Evolutionary conservation across 495 filamentous ascomycete species (phyloP), one percentile per base, ranked within the genome.

Genomic region (Xylaria cubensis): DNA sequence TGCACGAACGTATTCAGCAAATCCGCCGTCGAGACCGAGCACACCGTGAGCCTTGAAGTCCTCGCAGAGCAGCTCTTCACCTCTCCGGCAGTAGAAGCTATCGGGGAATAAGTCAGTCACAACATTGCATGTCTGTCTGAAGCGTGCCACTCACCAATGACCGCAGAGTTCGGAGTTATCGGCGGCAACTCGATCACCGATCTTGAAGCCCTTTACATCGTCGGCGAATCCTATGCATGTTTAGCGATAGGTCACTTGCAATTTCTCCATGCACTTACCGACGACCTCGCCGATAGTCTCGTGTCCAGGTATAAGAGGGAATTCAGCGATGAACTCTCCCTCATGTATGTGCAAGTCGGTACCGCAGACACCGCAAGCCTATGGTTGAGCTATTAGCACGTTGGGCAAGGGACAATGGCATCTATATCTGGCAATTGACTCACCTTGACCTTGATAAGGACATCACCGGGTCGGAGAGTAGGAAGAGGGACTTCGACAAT

Each of bases 31-130:
- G 81, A 91, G 81, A 70, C 84, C 85, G 39, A 75, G 63, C 56
- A 91, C 90, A 64, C 90, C 90, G 71, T 92, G 89, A 42, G 89
- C 88, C 73, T 88, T 81, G 74, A 91, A 91, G 79, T 92, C 83
- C 81, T 93, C 91, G 76, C 91, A 93, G 67, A 92, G 87, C 41
- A 93, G 80, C 58, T 88, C 86, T 71, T 92, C 84, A 41, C 91
- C 91, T 59, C 88, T 88, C 67, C 90, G 89, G 80, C 90, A 93
- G 83, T 92, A 92, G 85, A 91, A 92, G 81, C 77, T 78, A 67
- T 73, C 4, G 51, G 44, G 21, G 26, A 36, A 12, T 17, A 19
- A 70, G 64, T 76, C 46, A 76, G 69, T 24, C 56, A 53, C 17
- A 41, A 39, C 0, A 67, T 19, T 3, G 3, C 32, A 53, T 41